Evolutionary conservation across 2,329 filamentous ascomycete species (phyloP), one percentile per base, ranked within the genome.

Genomic region (Aspergillus sp.): DNA sequence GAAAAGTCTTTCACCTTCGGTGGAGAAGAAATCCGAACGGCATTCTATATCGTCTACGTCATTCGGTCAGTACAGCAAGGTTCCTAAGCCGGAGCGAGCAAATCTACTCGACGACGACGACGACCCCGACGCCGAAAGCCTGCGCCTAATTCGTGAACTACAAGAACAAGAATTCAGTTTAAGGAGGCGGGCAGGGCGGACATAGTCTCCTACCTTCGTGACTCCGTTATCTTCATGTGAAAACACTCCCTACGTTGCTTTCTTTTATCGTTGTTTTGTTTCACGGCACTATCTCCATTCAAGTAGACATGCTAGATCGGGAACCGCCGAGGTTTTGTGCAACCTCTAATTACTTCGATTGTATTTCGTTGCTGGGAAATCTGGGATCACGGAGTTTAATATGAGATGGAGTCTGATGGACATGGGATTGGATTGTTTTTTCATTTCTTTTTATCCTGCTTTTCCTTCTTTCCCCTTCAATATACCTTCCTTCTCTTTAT

Each of bases 111-210:
- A 75, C 17, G 70, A 75, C 17, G 70, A 75, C 17, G 66, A 68
- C 27, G 71, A 71, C 21, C 66, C 71, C 8, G 77, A 79, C 61
- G 70, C 72, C 7, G 77, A 79, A 55, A 79, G 75, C 52, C 61
- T 79, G 60, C 74, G 71, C 50, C 61, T 79, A 47, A 79, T 79
- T 48, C 73, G 75, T 56, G 75, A 78, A 64, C 62, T 79, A 33
- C 77, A 79, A 57, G 77, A 78, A 62, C 73, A 77, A 56, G 77
- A 79, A 24, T 78, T 78, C 52, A 75, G 77, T 21, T 66, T 79
- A 50, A 70, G 77, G 43, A 73, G 73, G 65, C 70, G 75, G 52
- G 47, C 59, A 11, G 57, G 64, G 24, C 60, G 65, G 41, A 61
- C 59, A 24, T 67, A 51, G 61, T 33, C 11, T n/a, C 40, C 15